A percentile compares a stretch with the other conserved stretches of the same genome.
phyloP scores from a whole-genome alignment of 768 basidiomycete genomes.

The Tylopilus rubrobrunneus region DNA sequence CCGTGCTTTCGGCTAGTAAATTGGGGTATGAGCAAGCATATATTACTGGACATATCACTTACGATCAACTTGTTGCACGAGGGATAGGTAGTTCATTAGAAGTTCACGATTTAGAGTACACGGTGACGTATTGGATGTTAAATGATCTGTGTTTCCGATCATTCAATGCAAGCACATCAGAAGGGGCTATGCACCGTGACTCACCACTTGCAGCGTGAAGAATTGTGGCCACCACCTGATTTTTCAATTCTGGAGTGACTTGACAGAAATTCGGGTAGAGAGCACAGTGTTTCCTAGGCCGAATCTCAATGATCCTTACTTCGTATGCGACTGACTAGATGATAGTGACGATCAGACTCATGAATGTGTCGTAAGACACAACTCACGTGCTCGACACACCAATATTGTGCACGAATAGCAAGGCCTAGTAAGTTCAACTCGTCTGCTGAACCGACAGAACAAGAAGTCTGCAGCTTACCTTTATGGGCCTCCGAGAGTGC shows the following conservation, averaged over 20 bases:
- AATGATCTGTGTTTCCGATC: conserved; percentile 16
- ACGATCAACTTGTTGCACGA: conserved; percentile 27
- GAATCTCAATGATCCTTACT: neutral
- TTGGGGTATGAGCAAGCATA: neutral
- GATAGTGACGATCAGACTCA: too few relatives aligned
- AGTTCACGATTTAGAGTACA: conserved; percentile 19
- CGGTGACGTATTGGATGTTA: conserved; percentile 26
- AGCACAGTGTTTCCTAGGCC: conserved; percentile 34
- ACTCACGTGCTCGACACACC: too few relatives aligned
- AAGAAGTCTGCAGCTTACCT: too few relatives aligned
- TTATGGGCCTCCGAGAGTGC: too few relatives aligned
- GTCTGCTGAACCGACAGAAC: too few relatives aligned
- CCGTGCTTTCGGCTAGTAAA: conserved; percentile 11
- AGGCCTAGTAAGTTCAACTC: too few relatives aligned
- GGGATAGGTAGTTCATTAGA: conserved; percentile 17
- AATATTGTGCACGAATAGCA: too few relatives aligned
- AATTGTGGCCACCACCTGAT: conserved; percentile 22
- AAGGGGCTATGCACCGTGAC: conserved; percentile 1
- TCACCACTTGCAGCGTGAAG: conserved; percentile 25
- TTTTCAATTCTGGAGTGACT: conserved; percentile 21
- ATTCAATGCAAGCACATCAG: neutral
- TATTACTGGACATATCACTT: neutral
- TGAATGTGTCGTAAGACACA: too few relatives aligned
- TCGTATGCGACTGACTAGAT: neutral
- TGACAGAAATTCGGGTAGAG: conserved; percentile 26